These are phyloP conservation scores for Fistulifera solaris DNA, from an alignment of 108 stramenopile species.

Conservation along the genomic window DNA sequence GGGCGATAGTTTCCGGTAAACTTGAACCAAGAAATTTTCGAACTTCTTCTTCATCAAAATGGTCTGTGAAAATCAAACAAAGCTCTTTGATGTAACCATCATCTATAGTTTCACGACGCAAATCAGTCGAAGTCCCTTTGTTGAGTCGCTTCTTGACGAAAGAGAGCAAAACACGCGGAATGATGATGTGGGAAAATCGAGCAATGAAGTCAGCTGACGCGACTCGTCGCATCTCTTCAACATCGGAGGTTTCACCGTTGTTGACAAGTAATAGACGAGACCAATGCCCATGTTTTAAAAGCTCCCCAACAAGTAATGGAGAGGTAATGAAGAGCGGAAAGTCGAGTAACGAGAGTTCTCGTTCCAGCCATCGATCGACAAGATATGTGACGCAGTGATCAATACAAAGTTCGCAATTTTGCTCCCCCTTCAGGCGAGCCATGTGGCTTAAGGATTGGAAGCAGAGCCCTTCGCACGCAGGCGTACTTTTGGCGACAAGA, in stretches of 20 bases:
- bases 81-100: constrained; percentile 1
- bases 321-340: constrained; percentile 46
- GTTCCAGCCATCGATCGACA: constrained; percentile 2
- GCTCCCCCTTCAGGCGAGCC: constrained; percentile 11
- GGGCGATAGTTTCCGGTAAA: background rate
- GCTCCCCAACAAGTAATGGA: constrained; percentile 18
- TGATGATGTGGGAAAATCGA: constrained; percentile 11
- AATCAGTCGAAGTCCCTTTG: background rate
- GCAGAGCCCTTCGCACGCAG: constrained; percentile 35
- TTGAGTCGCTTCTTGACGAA: constrained; percentile 1
- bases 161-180: constrained; percentile 14
- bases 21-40: background rate
- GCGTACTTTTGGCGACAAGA: constrained; percentile 23
- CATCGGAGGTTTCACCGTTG: constrained; percentile 2
- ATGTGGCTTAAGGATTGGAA: constrained; percentile 41
- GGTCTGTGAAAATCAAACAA: background rate
- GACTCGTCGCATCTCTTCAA: background rate
- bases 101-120: background rate
- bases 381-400: too few species aligned
- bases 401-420: too few species aligned
- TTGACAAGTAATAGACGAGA: background rate
- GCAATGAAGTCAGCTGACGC: constrained; percentile 2
- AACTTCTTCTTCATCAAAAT: background rate
- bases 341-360: constrained; percentile 14
- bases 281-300: background rate